A percentile compares a stretch with the other conserved stretches of the same genome.
phyloP scores from a whole-genome alignment of 2,329 filamentous ascomycete species.

The Leptographium radiaticola region DNA sequence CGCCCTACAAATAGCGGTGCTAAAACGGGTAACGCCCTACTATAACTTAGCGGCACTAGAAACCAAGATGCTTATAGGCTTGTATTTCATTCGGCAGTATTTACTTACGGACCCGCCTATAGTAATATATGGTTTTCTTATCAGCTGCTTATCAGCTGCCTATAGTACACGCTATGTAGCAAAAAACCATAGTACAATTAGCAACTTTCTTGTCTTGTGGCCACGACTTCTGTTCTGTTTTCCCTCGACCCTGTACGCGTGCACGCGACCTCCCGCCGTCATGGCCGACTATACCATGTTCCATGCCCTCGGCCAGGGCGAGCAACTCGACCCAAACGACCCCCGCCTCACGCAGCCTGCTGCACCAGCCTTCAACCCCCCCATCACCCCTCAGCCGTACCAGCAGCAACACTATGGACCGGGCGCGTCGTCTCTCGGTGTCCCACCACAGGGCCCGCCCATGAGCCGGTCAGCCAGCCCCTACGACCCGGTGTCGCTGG shows the following conservation, averaged over 20 bases:
- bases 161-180: too few relatives aligned
- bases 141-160: too few relatives aligned
- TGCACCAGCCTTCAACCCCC: slow-evolving; percentile 35
- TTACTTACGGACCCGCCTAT: too few relatives aligned
- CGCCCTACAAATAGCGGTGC: too few relatives aligned
- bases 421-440: not conserved
- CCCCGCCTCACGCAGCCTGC: slow-evolving; percentile 29
- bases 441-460: slow-evolving; percentile 18
- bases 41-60: too few relatives aligned
- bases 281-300: slow-evolving; percentile 36
- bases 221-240: not conserved
- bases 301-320: slow-evolving; percentile 36
- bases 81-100: too few relatives aligned
- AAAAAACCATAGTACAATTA: too few relatives aligned
- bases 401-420: slow-evolving; percentile 17
- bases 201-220: not conserved
- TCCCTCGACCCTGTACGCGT: not conserved
- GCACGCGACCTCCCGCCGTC: not conserved
- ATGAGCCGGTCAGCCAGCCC: slow-evolving; percentile 22
- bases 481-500: slow-evolving; percentile 14
- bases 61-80: too few relatives aligned
- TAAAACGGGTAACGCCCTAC: too few relatives aligned
- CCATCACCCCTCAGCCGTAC: slow-evolving; percentile 39
- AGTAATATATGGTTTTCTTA: too few relatives aligned
- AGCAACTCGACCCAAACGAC: slow-evolving; percentile 38